Conservation (phyloP, 257 asterid species). For the Solanum sitiens region DNA sequence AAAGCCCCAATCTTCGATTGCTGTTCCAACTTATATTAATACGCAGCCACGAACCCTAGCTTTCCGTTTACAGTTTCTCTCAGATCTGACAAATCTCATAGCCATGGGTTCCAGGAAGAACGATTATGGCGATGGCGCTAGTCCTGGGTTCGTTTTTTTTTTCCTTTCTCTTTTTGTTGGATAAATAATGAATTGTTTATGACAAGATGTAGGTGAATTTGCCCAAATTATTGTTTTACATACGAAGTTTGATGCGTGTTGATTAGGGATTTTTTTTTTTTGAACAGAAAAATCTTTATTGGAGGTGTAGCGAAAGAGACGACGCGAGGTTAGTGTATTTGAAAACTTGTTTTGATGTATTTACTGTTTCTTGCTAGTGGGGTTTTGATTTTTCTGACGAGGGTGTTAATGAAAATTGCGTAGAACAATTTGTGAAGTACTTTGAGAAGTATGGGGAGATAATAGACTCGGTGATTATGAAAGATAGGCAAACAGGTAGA, state of each 20-base stretch:
- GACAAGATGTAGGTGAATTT: not conserved
- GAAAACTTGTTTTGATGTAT: not conserved
- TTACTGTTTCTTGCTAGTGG: not conserved
- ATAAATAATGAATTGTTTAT: not conserved
- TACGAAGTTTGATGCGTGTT: not conserved
- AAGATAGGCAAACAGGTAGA: constrained; percentile 81
- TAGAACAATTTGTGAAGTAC: constrained; percentile 84
- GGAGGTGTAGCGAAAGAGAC: constrained; percentile 91
- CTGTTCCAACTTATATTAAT: too few species aligned
- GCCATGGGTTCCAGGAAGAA: constrained; percentile 67
- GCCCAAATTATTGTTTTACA: not conserved
- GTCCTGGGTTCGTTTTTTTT: constrained; percentile 61
- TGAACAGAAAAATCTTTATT: constrained; percentile 72
- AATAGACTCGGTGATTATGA: constrained; percentile 94
- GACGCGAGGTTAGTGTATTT: constrained; percentile 46
- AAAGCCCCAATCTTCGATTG: not conserved
- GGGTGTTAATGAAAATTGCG: not conserved
- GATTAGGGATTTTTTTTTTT: not conserved
- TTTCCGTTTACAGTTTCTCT: not conserved
- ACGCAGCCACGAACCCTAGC: constrained; percentile 39
- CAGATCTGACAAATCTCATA: constrained; percentile 23
- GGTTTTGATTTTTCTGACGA: not conserved
- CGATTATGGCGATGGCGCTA: constrained; percentile 89
- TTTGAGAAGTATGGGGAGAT: constrained; percentile 96
- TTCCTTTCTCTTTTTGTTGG: not conserved